These are phyloP conservation scores for Saccharomyces eubayanus DNA, from an alignment of 805 yeast species.

Conservation along the genomic window DNA sequence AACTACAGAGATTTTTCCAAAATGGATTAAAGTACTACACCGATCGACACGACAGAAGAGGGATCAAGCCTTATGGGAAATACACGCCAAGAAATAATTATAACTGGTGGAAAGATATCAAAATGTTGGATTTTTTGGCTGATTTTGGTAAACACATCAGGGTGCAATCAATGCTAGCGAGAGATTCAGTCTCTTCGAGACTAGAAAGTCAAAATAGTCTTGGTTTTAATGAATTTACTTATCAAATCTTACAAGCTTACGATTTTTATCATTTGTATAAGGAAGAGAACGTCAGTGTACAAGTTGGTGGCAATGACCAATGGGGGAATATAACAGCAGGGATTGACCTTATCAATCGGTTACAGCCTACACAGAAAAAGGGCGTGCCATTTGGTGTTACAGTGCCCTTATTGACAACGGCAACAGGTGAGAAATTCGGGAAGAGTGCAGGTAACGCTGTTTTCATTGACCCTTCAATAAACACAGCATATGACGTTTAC, in stretches of 20 bases:
- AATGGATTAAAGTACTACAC: conserved; percentile 57
- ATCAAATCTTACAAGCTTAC: conserved; percentile 87
- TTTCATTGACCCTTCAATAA: conserved; percentile 66
- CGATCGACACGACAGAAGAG: conserved; percentile 31
- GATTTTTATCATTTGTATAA: conserved; percentile 79
- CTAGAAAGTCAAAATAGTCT: conserved; percentile 62
- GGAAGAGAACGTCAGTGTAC: conserved; percentile 52
- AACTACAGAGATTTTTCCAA: conserved; percentile 51
- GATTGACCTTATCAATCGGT: conserved; percentile 68
- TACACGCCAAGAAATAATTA: conserved; percentile 52
- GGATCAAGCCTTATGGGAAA: conserved; percentile 33
- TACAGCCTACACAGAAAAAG: conserved; percentile 24
- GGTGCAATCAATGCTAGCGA: conserved; percentile 75
- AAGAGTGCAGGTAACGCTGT: conserved; percentile 96
- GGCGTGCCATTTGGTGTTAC: conserved; percentile 61
- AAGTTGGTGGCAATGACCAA: conserved; percentile 95
- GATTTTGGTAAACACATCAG: conserved; percentile 71
- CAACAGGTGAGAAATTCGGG: conserved; percentile 89
- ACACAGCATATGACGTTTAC: conserved; percentile 73
- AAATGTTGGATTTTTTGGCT: conserved; percentile 70
- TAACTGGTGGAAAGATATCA: conserved; percentile 78
- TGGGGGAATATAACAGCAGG: conserved; percentile 99
- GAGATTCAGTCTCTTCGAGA: conserved; percentile 80
- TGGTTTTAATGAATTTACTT: conserved; percentile 90
- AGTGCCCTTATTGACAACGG: conserved; percentile 80